Conservation (phyloP, 2,329 filamentous ascomycete genomes). For the Magnaporthales sp. region DNA sequence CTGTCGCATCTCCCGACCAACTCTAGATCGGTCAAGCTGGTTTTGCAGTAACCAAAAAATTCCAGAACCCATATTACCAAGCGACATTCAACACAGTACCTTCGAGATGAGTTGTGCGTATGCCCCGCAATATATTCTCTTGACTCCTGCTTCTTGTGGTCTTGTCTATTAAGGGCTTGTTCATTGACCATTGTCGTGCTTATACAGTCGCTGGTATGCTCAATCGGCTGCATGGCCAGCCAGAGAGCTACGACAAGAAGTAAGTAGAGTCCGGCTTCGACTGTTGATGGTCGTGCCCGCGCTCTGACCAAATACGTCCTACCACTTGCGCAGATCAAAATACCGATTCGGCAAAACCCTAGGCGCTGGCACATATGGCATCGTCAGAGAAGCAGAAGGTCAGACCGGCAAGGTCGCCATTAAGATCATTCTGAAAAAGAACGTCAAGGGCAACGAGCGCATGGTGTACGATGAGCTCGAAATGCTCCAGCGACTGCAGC, state of each 20-base stretch:
- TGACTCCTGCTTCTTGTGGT: not conserved
- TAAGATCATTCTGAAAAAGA: constrained; percentile 99
- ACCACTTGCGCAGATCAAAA: constrained; percentile 50
- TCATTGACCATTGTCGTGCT: not conserved
- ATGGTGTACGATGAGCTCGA: constrained; percentile 98
- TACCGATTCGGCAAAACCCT: constrained; percentile 91
- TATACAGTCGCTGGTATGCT: constrained; percentile 74
- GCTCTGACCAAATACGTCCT: constrained; percentile 10
- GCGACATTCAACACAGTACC: not conserved
- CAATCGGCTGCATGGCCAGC: constrained; percentile 92
- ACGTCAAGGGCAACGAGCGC: constrained; percentile 93
- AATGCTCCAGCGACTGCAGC: constrained; percentile 83
- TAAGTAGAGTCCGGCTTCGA: constrained; percentile 30
- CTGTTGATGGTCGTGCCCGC: constrained; percentile 6
- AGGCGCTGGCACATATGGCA: constrained; percentile 95
- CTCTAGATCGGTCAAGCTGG: not conserved
- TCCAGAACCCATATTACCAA: not conserved
- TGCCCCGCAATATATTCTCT: not conserved
- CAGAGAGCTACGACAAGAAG: constrained; percentile 99
- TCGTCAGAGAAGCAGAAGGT: constrained; percentile 89
- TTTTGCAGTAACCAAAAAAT: not conserved
- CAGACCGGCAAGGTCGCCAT: constrained; percentile 80
- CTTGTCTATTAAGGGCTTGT: not conserved
- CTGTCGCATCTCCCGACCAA: not conserved
- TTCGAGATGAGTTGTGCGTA: constrained; percentile 12